A percentile compares a stretch with the other conserved stretches of the same genome.
Conservation (phyloP, 2,329 filamentous ascomycete species). For the Didymella glomerata region DNA sequence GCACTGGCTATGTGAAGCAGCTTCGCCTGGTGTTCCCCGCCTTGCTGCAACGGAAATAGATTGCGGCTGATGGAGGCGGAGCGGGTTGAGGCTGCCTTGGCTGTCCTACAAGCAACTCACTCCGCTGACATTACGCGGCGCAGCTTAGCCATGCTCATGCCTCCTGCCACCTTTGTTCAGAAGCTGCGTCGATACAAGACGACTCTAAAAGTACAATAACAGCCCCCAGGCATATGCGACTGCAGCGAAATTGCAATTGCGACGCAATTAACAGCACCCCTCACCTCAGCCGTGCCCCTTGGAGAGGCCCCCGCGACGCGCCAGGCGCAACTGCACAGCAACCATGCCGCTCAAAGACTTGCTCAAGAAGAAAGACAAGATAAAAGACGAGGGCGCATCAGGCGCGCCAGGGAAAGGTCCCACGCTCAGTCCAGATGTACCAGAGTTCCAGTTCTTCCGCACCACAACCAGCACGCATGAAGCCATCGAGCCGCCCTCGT, state of each 20-base stretch:
- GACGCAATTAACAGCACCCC: conserved; percentile 12
- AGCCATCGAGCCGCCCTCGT: conserved; percentile 74
- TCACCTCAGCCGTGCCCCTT: conserved; percentile 25
- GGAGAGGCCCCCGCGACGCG: conserved; percentile 21
- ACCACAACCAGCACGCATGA: conserved; percentile 84
- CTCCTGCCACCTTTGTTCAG: conserved; percentile 32
- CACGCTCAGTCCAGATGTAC: conserved; percentile 43
- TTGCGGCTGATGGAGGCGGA: conserved; percentile 37
- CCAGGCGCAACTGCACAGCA: conserved; percentile 23
- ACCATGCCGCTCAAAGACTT: conserved; percentile 68
- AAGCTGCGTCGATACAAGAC: conserved; percentile 45
- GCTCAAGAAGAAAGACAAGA: conserved; percentile 69
- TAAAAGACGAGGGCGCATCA: conserved; percentile 57
- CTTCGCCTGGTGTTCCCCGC: not conserved
- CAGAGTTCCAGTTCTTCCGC: conserved; percentile 81
- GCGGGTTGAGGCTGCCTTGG: conserved; percentile 34
- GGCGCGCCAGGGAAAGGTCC: conserved; percentile 31
- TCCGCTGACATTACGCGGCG: conserved; percentile 25
- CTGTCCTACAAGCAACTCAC: conserved; percentile 23
- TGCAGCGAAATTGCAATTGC: conserved; percentile 16
- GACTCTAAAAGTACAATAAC: conserved; percentile 41
- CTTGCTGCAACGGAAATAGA: conserved; percentile 13
- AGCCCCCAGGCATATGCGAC: not conserved
- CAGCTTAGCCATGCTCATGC: conserved; percentile 36
- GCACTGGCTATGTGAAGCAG: not conserved